Conservation (phyloP, 148 eudicot genomes). For the Silene latifolia region DNA sequence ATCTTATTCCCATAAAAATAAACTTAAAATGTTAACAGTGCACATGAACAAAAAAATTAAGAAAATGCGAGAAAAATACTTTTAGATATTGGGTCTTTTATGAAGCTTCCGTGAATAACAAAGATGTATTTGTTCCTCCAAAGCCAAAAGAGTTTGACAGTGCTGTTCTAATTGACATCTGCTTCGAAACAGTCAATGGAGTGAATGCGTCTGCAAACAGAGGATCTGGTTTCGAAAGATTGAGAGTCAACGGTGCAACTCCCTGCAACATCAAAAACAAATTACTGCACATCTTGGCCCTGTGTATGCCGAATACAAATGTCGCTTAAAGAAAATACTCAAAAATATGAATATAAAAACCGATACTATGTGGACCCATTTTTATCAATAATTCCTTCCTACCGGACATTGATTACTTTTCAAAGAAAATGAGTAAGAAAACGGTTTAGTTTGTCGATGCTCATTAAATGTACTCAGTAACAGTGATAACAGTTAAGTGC, state of each 20-base stretch:
- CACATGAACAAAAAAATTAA: background rate
- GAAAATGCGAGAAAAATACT: background rate
- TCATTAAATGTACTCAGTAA: too few relatives aligned
- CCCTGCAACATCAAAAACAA: conserved; percentile 49
- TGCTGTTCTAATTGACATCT: conserved; percentile 55
- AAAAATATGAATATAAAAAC: too few relatives aligned
- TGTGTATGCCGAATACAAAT: too few relatives aligned
- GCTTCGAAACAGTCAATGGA: conserved; percentile 66
- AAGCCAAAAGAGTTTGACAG: conserved; percentile 96
- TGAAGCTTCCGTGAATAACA: conserved; percentile 51
- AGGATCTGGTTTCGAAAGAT: conserved; percentile 74
- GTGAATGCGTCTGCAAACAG: conserved; percentile 51
- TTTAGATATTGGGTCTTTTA: background rate
- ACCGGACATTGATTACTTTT: too few relatives aligned
- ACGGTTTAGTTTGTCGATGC: too few relatives aligned
- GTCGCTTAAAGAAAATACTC: too few relatives aligned
- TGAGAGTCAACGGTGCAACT: conserved; percentile 72
- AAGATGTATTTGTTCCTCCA: conserved; percentile 87
- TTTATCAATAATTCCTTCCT: too few relatives aligned
- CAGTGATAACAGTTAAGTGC: too few relatives aligned
- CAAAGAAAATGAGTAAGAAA: too few relatives aligned
- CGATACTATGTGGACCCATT: too few relatives aligned
- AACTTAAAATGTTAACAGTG: too few relatives aligned
- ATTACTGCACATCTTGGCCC: background rate
- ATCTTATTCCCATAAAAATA: background rate